These are phyloP conservation scores for Ganoderma lingzhi DNA, from an alignment of 1,284 basidiomycete species.

Conservation along the genomic window DNA sequence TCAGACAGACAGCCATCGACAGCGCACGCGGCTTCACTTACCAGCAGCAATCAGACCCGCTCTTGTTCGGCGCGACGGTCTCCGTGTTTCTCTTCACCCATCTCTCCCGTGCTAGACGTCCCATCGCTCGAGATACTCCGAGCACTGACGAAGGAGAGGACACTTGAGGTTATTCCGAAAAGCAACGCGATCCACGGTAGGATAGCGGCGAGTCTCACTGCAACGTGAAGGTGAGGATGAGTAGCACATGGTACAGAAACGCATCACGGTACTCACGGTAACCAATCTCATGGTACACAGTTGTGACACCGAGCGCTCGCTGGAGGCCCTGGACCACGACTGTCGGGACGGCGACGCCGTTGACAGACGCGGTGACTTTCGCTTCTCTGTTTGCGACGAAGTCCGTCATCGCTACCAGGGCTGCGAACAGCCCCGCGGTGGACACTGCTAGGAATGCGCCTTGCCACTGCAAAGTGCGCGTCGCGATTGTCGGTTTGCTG, in stretches of 20 bases:
- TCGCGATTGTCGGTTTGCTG: conserved; percentile 15
- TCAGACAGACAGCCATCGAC: neutral
- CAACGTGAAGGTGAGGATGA: neutral
- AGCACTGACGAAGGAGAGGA: conserved; percentile 30
- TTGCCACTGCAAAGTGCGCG: conserved; percentile 38
- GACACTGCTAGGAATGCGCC: conserved; percentile 56
- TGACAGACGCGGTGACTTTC: conserved; percentile 53
- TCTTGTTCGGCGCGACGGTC: neutral
- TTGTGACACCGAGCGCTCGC: conserved; percentile 49
- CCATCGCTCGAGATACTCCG: neutral
- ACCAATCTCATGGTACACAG: conserved; percentile 54
- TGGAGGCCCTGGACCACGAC: conserved; percentile 49
- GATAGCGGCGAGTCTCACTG: conserved; percentile 38
- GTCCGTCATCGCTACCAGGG: conserved; percentile 59
- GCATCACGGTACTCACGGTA: conserved; percentile 48
- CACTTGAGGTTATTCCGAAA: conserved; percentile 38
- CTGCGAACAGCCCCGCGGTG: conserved; percentile 59
- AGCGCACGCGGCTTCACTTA: neutral
- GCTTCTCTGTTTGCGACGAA: conserved; percentile 59
- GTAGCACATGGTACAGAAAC: neutral
- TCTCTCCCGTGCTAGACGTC: neutral
- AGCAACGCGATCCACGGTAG: conserved; percentile 45
- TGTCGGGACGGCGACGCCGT: conserved; percentile 47
- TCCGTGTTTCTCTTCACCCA: neutral
- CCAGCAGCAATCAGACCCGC: neutral